These are phyloP conservation scores for Peronospora farinosa DNA, from an alignment of 352 stramenopile genomes.

Conservation along the genomic window DNA sequence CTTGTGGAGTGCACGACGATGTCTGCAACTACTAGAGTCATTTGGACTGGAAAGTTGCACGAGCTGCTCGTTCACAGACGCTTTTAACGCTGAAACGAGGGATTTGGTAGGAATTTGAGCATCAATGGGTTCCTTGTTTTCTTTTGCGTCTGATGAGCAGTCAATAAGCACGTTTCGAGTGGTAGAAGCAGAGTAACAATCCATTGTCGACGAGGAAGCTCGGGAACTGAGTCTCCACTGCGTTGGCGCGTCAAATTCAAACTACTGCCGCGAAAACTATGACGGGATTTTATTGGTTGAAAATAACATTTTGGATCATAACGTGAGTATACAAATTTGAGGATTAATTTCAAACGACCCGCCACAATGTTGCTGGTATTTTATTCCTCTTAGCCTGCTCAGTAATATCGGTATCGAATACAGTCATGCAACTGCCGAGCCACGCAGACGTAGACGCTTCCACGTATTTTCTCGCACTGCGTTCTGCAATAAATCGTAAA, in stretches of 20 bases:
- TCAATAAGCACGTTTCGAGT: neutral
- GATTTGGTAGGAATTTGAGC: constrained; percentile 3
- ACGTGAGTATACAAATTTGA: constrained; percentile 12
- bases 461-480: constrained; percentile 82
- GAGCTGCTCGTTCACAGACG: constrained; percentile 10
- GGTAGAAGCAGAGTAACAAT: constrained; percentile 4
- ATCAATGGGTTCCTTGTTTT: constrained; percentile 29
- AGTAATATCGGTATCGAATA: neutral
- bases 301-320: neutral
- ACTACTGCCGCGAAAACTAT: constrained; percentile 24
- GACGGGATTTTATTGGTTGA: constrained; percentile 17
- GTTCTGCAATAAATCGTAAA: constrained; percentile 81
- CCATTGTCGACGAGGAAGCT: constrained; percentile 22
- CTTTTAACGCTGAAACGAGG: constrained; percentile 6
- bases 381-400: neutral
- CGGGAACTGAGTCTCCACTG: constrained; percentile 11
- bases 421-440: constrained; percentile 31
- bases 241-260: constrained; percentile 27
- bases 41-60: constrained; percentile 1
- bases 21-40: constrained; percentile 4
- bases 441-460: constrained; percentile 61
- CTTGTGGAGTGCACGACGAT: constrained; percentile 25
- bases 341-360: constrained; percentile 14
- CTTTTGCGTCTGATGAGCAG: constrained; percentile 16
- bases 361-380: neutral